These are phyloP conservation scores for Talinum fruticosum DNA, from an alignment of 148 eudicot genomes.

Conservation along the genomic window DNA sequence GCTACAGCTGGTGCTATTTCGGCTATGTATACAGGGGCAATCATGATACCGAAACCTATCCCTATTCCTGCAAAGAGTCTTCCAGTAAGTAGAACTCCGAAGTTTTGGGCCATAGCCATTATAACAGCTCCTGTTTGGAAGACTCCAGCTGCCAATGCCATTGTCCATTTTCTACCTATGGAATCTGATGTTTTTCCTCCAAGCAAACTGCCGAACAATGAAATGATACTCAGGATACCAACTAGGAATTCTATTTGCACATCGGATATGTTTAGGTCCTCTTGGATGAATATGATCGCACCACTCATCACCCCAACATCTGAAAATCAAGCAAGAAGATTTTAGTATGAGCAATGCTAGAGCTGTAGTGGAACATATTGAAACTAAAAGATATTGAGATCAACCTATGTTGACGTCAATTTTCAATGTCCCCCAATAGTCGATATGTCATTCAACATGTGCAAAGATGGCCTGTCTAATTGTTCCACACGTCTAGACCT, in stretches of 20 bases:
- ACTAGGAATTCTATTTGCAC: conserved; percentile 77
- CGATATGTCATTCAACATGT: too few species aligned
- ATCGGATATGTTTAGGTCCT: conserved; percentile 65
- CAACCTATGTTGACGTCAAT: neutral
- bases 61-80: conserved; percentile 78
- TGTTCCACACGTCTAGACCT: too few species aligned
- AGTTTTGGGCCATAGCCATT: conserved; percentile 77
- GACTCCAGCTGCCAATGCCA: conserved; percentile 69
- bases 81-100: conserved; percentile 54
- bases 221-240: conserved; percentile 75
- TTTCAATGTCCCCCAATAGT: too few species aligned
- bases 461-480: too few species aligned
- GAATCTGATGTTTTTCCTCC: conserved; percentile 85
- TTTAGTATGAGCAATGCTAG: neutral
- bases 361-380: neutral
- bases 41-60: conserved; percentile 82
- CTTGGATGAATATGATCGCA: conserved; percentile 68
- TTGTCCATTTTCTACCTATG: conserved; percentile 93
- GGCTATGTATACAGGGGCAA: conserved; percentile 81
- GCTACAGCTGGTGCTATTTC: conserved; percentile 76
- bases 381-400: conserved; percentile 2
- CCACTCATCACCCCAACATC: conserved; percentile 97
- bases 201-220: conserved; percentile 73
- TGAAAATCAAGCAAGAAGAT: conserved; percentile 23
- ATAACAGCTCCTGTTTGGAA: conserved; percentile 73